Evolutionary conservation across 208 protist genomes (phyloP).

Genomic region (Trypanosoma congolense): DNA sequence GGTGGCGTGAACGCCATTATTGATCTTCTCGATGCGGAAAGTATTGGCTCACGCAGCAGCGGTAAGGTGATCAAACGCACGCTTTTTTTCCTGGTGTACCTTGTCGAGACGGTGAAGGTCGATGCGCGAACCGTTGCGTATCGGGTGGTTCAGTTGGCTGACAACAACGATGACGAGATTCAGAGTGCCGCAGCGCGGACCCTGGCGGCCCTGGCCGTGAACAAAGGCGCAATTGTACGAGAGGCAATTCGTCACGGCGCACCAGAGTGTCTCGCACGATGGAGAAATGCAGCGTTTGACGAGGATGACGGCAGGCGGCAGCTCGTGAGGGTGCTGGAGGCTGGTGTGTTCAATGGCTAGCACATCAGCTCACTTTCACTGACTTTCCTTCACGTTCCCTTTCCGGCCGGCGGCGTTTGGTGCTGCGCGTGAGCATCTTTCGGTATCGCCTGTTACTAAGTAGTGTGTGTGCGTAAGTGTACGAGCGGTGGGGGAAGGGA

Average conservation of each 20-base stretch:
- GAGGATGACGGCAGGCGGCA: conserved; percentile 28
- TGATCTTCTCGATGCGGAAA: not conserved
- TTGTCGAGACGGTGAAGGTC: conserved; percentile 33
- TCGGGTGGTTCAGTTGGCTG: conserved; percentile 17
- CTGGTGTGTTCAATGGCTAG: conserved; percentile 10
- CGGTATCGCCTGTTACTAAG: too few relatives aligned
- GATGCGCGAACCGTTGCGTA: conserved; percentile 27
- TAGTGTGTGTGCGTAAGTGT: too few relatives aligned
- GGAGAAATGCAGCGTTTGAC: conserved; percentile 22
- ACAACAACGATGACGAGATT: conserved; percentile 23
- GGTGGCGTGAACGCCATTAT: conserved; percentile 25
- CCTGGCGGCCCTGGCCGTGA: conserved; percentile 25
- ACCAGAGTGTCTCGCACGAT: conserved; percentile 28
- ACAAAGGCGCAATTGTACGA: conserved; percentile 28
- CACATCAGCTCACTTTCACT: too few relatives aligned
- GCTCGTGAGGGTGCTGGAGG: conserved; percentile 21
- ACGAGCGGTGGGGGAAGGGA: too few relatives aligned
- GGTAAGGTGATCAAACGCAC: conserved; percentile 38
- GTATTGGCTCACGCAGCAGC: not conserved
- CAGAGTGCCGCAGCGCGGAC: conserved; percentile 36
- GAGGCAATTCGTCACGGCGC: conserved; percentile 23
- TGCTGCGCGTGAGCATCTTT: too few relatives aligned
- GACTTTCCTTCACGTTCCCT: too few relatives aligned
- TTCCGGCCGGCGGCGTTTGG: too few relatives aligned
- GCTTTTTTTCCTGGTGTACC: conserved; percentile 49